phyloP scores from a whole-genome alignment of 345 rosid species.

The Dimocarpus longan region DNA sequence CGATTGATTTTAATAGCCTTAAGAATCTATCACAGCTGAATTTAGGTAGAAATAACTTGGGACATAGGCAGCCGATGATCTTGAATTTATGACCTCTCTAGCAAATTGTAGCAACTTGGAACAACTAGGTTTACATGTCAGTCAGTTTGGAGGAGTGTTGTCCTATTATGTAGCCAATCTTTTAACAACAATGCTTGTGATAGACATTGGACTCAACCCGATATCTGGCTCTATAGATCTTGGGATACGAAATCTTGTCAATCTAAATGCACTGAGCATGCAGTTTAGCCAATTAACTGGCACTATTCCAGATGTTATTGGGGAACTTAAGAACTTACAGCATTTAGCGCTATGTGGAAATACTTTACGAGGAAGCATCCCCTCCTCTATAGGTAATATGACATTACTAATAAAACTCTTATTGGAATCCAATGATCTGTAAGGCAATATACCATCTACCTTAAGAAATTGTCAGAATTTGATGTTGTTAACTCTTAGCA shows the following conservation, averaged over 20 bases:
- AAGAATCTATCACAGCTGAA: neutral
- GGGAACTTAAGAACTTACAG: neutral
- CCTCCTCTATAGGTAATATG: neutral
- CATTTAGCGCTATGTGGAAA: neutral
- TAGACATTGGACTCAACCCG: neutral
- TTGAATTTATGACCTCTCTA: conserved; percentile 20
- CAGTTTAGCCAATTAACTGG: conserved; percentile 12
- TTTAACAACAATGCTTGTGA: rapidly evolving
- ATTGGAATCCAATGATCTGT: neutral
- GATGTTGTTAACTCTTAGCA: neutral
- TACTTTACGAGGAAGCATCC: conserved; percentile 14
- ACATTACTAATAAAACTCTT: neutral
- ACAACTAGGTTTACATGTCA: rapidly evolving
- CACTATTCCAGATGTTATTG: neutral
- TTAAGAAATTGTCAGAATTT: conserved; percentile 20
- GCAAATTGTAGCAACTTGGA: conserved; percentile 13
- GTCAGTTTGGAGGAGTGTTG: conserved; percentile 20
- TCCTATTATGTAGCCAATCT: conserved; percentile 11
- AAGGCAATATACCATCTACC: conserved; percentile 25
- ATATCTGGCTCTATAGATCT: neutral
- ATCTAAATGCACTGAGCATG: neutral
- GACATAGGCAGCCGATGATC: neutral
- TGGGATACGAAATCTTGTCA: conserved; percentile 26
- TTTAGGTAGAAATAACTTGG: neutral
- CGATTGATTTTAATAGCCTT: neutral